Base-by-base conservation (phyloP, 1,284 basidiomycete genomes). In the Xerocomus nothofagi region DNA sequence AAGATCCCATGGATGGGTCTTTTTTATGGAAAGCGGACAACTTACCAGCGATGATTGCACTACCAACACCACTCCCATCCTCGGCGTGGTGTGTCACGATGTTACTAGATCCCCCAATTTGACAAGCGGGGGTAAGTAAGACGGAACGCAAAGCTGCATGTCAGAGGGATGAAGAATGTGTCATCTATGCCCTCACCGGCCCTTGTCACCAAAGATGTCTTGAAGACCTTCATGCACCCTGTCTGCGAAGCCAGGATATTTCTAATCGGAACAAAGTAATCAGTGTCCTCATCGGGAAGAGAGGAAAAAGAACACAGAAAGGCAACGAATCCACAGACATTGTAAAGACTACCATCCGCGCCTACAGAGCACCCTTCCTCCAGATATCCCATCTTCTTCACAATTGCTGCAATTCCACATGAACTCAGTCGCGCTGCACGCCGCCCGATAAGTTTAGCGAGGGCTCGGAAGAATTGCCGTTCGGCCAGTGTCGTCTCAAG, bases 61-160 rank as follows among this genome's bases (percentile, higher is more conserved):
- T 91, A n/a, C 94, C 94, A 33, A 97, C 93, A 59, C 94, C 94
- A 55, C 89, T 93, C 45, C 94, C 94, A 63, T 97, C 94, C 68
- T 98, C 94, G 15, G 94, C 94, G 60, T 93, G 92, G 68, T 91
- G 82, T 0, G 93, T 96, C 29, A 86, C 71, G 60, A 98, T 92
- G 61, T 90, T 91, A 59, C 87, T 88, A 30, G 24, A 38, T 31
- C 33, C 29, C 41, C 41, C 17, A 24, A 33, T 39, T 49, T 26
- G 20, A 23, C 24, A 20, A 8, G 44, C 24, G 29, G 20, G 24
- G 11, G 31, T 38, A 36, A n/a, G 43, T 8, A 23, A 38, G 17
- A 32, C 39, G 33, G 26, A 30, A 14, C 4, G 10, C 6, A 32
- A 23, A 21, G 23, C 47, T 20, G 42, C 50, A 38, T 5, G 27